Base-by-base conservation (phyloP, 352 stramenopile genomes). In the Pythium monospermum region DNA sequence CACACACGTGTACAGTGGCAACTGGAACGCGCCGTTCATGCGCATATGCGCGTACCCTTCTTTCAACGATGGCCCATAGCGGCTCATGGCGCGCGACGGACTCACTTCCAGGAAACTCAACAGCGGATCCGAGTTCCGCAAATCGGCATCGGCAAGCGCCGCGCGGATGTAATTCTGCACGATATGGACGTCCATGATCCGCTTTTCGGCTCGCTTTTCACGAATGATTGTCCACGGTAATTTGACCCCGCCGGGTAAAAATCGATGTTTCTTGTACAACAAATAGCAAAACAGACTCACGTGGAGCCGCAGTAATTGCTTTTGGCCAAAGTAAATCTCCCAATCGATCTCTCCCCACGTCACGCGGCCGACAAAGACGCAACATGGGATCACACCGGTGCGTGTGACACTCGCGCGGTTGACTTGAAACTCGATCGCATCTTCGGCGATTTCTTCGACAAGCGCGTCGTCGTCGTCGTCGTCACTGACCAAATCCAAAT, bases 11-110 rank as follows among this genome's bases (percentile, higher is more conserved):
- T 94, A 90, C 11, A 94, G 66, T 46, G 83, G 83, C 37, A 94
- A 48, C 49, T 94, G 83, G 53, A 92, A 90, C 38, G 83, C 71
- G 49, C 83, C 83, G 60, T 91, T 94, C 51, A 91, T 88, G 64
- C 83, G 81, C 83, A 94, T 91, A 67, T 94, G 83, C 41, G 91
- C 83, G 56, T 94, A 94, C 15, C 83, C 83, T 62, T 94, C 83
- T 27, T 94, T 94, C 18, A 91, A 52, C 25, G 80, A 91, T 21
- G 79, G 78, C 1, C 83, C 83, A 19, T 88, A 83, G 6, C 78
- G 72, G 22, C 81, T 63, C 76, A 88, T 85, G 22, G 80, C 68
- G 3, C 83, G 75, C 18, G 79, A 87, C 37, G 83, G 78, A 32
- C 76, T 90, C 19, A 92, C 77, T 45, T 92, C 83, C 19, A 94